phyloP scores from a whole-genome alignment of 129 eudicot genomes.

The Solidago caesia region DNA sequence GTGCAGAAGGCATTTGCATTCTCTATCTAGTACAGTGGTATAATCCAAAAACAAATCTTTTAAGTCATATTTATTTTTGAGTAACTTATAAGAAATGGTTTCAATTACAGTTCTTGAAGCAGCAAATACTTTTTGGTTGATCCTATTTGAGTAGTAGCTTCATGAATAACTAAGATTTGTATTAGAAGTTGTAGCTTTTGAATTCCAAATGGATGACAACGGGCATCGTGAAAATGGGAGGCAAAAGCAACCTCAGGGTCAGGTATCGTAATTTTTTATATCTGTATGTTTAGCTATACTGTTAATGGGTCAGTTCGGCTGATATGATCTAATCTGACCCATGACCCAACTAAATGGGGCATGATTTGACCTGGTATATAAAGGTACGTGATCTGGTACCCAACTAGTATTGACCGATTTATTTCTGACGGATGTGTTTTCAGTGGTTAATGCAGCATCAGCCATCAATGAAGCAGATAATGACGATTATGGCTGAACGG shows the following conservation, averaged over 20 bases:
- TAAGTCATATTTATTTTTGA: slow-evolving; percentile 14
- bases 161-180: slow-evolving; percentile 22
- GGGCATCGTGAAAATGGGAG: slow-evolving; percentile 88
- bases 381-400: not conserved
- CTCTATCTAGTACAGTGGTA: slow-evolving; percentile 22
- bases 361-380: not conserved
- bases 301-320: not conserved
- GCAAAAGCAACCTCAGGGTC: slow-evolving; percentile 81
- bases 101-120: slow-evolving; percentile 12
- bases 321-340: not conserved
- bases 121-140: slow-evolving; percentile 14
- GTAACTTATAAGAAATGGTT: slow-evolving; percentile 20
- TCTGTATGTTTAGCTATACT: not conserved
- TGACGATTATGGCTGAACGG: slow-evolving; percentile 95
- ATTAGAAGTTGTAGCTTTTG: slow-evolving; percentile 22
- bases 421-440: slow-evolving; percentile 10
- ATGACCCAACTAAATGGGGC: too few relatives aligned
- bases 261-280: slow-evolving; percentile 39
- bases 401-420: not conserved
- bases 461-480: slow-evolving; percentile 95
- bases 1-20: slow-evolving; percentile 2
- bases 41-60: slow-evolving; percentile 1
- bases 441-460: slow-evolving; percentile 99
- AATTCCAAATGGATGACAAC: slow-evolving; percentile 70
- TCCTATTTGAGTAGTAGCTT: slow-evolving; percentile 19